Conservation (phyloP, 2,329 filamentous ascomycete genomes). For the Raffaelea albimanens region DNA sequence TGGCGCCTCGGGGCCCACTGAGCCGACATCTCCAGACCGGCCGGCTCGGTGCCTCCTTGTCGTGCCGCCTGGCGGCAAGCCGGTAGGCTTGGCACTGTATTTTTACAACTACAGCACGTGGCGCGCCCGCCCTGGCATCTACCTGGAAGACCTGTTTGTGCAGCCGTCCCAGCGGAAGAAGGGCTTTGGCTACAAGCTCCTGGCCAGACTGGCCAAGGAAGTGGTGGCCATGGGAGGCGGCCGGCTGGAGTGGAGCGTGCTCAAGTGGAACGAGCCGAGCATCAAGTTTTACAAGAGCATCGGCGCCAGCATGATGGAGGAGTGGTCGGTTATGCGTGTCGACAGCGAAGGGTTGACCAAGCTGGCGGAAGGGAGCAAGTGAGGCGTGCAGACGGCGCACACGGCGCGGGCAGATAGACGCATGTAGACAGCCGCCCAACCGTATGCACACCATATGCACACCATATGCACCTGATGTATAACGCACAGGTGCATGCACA, state of each 20-base stretch:
- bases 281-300: slow-evolving; percentile 75
- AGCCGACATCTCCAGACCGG: slow-evolving; percentile 42
- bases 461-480: no score
- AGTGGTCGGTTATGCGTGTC: slow-evolving; percentile 69
- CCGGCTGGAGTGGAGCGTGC: slow-evolving; percentile 79
- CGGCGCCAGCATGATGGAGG: slow-evolving; percentile 56
- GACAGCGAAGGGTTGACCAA: slow-evolving; percentile 56
- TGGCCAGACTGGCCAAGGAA: slow-evolving; percentile 71
- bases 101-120: slow-evolving; percentile 97
- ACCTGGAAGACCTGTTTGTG: slow-evolving; percentile 90
- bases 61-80: slow-evolving; percentile 34
- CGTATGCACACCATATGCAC: no score
- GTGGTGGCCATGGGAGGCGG: slow-evolving; percentile 62
- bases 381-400: no score
- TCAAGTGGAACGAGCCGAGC: slow-evolving; percentile 89
- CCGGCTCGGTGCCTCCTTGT: slow-evolving; percentile 71
- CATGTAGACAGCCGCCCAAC: background rate
- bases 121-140: slow-evolving; percentile 78
- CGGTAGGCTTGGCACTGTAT: slow-evolving; percentile 75
- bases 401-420: no score
- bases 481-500: no score
- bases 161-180: slow-evolving; percentile 57
- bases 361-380: slow-evolving; percentile 32
- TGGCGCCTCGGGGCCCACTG: slow-evolving; percentile 27
- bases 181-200: slow-evolving; percentile 70